Evolutionary conservation across 345 rosid species (phyloP).

Genomic region (Populus euphratica): DNA sequence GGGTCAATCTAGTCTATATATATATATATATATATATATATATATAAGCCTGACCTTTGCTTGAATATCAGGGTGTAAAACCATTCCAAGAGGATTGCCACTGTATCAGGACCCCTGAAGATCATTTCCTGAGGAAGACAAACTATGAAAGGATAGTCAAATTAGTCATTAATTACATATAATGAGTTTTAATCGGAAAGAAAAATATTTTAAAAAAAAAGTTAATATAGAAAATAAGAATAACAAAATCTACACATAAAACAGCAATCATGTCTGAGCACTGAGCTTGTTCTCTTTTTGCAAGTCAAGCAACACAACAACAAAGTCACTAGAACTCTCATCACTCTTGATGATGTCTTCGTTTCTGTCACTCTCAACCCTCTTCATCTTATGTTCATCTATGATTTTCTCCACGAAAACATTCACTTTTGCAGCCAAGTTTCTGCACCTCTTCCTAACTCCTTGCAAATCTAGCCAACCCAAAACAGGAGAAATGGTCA

Average conservation of each 20-base stretch:
- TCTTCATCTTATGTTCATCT: slow-evolving; percentile 50
- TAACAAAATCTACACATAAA: slow-evolving; percentile 53
- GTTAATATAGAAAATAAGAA: not conserved
- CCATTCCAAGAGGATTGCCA: slow-evolving; percentile 56
- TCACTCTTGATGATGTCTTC: slow-evolving; percentile 4
- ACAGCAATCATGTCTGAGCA: slow-evolving; percentile 79
- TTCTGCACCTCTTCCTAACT: slow-evolving; percentile 62
- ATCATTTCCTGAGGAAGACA: slow-evolving; percentile 49
- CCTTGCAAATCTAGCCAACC: slow-evolving; percentile 73
- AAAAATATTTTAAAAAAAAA: not conserved
- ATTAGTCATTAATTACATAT: not conserved
- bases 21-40: no score
- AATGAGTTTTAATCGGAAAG: not conserved
- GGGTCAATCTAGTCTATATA: no score
- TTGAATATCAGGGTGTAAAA: slow-evolving; percentile 51
- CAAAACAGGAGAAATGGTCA: slow-evolving; percentile 67
- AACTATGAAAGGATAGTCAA: not conserved
- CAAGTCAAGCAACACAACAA: slow-evolving; percentile 68
- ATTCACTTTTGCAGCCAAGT: slow-evolving; percentile 49
- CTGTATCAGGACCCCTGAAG: slow-evolving; percentile 62
- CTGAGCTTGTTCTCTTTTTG: slow-evolving; percentile 48
- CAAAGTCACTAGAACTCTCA: slow-evolving; percentile 47
- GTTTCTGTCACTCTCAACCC: not conserved
- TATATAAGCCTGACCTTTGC: slow-evolving; percentile 47
- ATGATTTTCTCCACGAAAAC: slow-evolving; percentile 56